Evolutionary conservation across 2,329 filamentous ascomycete species (phyloP), one percentile per base, ranked within the genome.

Genomic region (Emergomyces orientalis): DNA sequence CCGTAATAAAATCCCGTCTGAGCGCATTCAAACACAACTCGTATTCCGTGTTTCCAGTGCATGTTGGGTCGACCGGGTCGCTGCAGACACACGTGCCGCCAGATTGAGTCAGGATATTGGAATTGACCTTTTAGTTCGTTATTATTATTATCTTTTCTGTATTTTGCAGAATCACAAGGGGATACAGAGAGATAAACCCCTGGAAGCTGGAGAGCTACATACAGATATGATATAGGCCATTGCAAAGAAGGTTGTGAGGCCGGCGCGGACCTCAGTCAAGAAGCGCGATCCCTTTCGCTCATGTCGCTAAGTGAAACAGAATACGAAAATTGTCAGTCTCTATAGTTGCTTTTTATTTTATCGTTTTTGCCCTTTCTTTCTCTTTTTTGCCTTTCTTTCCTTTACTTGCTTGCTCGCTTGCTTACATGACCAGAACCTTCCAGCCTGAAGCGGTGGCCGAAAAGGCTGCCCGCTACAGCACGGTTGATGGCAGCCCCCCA

Each of bases 341-440:
- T 17, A 30, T 19, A 5, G n/a, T 52, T 51, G 27, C 9, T 54
- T 41, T 22, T 52, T 49, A 7, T 2, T 11, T 49, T 22, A n/a
- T n/a, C 22, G 9, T 49, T 4, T 45, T 45, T 22, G 11, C 22
- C n/a, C 22, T 47, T 22, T 34, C 13, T 17, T 52, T 57, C 25
- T 39, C 7, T 45, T 51, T 59, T n/a, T n/a, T n/a, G n/a, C 34
- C 8, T 32, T 32, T 58, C 54, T 22, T 37, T 22, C 6, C 14
- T 41, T 2, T 39, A 8, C 34, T 34, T n/a, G n/a, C 19, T 19
- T 32, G 43, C 41, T 41, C 37, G n/a, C 54, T 43, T 22, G 17
- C 86, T 80, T 83, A 90, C 88, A 83, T 93, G 89, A 70, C 90
- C 90, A 47, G 84, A 91, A 67, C 89, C 89, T 65, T 95, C 90